Evolutionary conservation across 495 filamentous ascomycete species (phyloP), one percentile per base, ranked within the genome.

Genomic region (Cercophora scortea): DNA sequence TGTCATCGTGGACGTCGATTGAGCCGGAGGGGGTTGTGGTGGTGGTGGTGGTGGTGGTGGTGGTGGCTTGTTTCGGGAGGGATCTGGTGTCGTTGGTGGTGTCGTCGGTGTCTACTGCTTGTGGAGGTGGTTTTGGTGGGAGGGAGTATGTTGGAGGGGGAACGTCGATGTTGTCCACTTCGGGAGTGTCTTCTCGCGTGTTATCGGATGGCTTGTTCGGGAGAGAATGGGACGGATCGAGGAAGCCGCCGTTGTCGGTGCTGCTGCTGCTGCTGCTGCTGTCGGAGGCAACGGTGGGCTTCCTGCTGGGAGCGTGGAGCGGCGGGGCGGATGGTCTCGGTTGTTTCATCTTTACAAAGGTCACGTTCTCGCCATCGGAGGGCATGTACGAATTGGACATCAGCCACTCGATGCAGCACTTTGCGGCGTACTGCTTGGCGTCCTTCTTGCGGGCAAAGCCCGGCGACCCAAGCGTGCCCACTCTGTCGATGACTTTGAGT

Each of bases 371-470:
- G 17, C 59, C 55, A 17, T 56, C 50, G 11, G 15, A 25, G 6
- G 54, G 50, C 55, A 71, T 65, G 45, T 58, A 50, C 8, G 53
- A 50, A 7, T 64, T 46, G 4, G 25, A 46, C 50, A 59, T 61
- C 2, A 75, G 67, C 67, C 65, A 73, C 32, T 70, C 60, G 36
- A 69, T 34, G 51, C 68, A 68, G 50, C 62, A 72, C 44, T 66
- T 72, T 34, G 71, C 71, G 1, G 74, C 74, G 53, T 73, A 75
- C 43, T 62, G 55, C 53, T 71, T 74, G 25, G 74, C 72, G 39
- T 73, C 67, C 56, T 71, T 75, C 56, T 74, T 75, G 25, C 56
- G 58, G 19, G 54, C 33, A 47, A 73, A 75, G 3, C 43, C 46
- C 1, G 63, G 60, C 17, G 50, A n/a, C 17, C 8, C 50, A 9